Base-by-base conservation (phyloP, 225 moss, liverwort and hornwort genomes). In the Marchantia polymorpha region DNA sequence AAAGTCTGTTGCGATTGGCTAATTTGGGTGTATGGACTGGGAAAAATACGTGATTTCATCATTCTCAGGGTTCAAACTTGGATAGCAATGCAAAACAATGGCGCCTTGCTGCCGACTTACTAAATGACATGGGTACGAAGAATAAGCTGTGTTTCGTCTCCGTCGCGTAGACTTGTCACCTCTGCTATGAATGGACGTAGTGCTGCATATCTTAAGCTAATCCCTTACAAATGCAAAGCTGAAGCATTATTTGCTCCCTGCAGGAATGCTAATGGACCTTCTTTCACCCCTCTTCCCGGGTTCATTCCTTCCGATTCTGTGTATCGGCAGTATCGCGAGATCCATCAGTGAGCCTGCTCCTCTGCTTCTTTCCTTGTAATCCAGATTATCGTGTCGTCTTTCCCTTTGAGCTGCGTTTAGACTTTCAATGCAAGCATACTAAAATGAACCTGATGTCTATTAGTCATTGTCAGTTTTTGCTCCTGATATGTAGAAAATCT, bases 211-310 rank as follows among this genome's bases (percentile, higher is more conserved):
- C 0, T 54, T 27, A 11, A 15, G 7, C 10, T 14, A 23, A 12
- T 9, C 48, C 19, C 19, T 22, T 7, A 15, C 51, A 49, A 16
- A 25, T 26, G 16, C 52, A 54, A 0, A 26, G 2, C 13, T 54
- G 26, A 26, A 49, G 10, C 64, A 10, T 2, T 74, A 7, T 5
- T 48, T 68, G 53, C 17, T 67, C 64, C 83, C 48, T 89, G 88
- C 91, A 99, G 99, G 91, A 79, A 99, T 99, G 99, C 84, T 99
- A 71, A 99, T 99, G 95, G 99, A 95, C 87, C 93, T 99, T 52
- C 83, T 99, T 66, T 99, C 99, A 7, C 99, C 99, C 60, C 91
- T 99, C 58, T 95, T 99, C 75, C 95, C 99, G 71, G 87, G 93
- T 67, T 91, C 95, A 67, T 99, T 99, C 77, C 87, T 95, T 82